Base-by-base conservation (phyloP, 1,284 basidiomycete species). In the Marasmius sp. region DNA sequence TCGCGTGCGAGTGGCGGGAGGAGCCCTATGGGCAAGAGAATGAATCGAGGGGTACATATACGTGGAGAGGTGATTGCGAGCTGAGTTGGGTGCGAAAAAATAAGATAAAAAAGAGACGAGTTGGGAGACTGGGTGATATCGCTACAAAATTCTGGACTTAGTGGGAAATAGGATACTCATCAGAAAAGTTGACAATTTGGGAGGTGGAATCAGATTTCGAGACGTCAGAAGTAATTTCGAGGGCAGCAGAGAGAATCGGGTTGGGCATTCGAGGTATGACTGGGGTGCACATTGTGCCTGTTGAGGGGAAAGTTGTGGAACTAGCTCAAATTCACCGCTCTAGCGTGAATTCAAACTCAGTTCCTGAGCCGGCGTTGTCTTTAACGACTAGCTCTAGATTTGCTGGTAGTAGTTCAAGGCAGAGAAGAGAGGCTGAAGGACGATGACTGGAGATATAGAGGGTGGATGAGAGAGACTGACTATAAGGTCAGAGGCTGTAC, bases 1-100 rank as follows among this genome's bases (percentile, higher is more conserved):
- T 72, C 86, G 77, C 53, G 84, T 77, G 68, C 86, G 83, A 61
- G 88, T 82, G 12, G 86, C 84, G 68, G 85, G 83, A 55, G 85
- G 84, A 50, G 86, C 87, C 77, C 88, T 78, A 72, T 89, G 87
- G 77, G 87, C 81, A 62, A 89, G 75, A 14, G 85, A 80, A 63
- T 90, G 86, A 18, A 82, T 75, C 38, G 85, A 72, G 16, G 85
- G 76, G 77, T 88, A 85, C 83, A 89, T 84, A 65, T 76, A 71
- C 69, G 45, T 47, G 16, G 45, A 47, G 16, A 58, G 69, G 57
- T 70, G 72, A 71, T 47, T 47, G 45, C 16, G 16, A 58, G 69
- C 57, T 70, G 72, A 71, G 70, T 61, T 34, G 64, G 67, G 67
- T 70, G 62, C 48, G 67, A 57, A 56, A 61, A 61, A 27, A 55